Evolutionary conservation across 345 rosid genomes (phyloP).

Genomic region (Syzygium aqueum): DNA sequence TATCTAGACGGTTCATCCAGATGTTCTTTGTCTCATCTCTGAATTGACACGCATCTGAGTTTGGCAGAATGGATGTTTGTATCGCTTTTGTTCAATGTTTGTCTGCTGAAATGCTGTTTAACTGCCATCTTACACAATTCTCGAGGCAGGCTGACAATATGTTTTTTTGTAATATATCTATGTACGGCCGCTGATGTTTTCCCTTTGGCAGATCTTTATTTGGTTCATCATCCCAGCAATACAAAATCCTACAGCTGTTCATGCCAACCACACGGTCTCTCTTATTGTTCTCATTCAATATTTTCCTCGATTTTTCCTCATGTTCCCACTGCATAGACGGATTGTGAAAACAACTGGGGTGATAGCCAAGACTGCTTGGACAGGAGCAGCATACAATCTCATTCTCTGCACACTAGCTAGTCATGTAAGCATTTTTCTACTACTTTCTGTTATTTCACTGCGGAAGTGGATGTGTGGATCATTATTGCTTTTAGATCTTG

Average conservation of each 20-base stretch:
- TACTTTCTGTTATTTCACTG: neutral
- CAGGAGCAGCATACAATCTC: slow-evolving; percentile 83
- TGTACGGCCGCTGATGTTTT: neutral
- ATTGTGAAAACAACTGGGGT: slow-evolving; percentile 81
- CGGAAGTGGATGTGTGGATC: neutral
- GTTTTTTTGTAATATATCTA: neutral
- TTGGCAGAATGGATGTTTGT: neutral
- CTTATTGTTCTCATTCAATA: slow-evolving; percentile 73
- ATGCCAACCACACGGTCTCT: slow-evolving; percentile 61
- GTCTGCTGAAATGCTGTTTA: neutral
- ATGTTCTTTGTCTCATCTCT: neutral
- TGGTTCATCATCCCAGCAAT: slow-evolving; percentile 69
- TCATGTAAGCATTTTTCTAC: slow-evolving; percentile 40
- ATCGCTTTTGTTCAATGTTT: neutral
- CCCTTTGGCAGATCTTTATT: slow-evolving; percentile 48
- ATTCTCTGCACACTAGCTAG: slow-evolving; percentile 60
- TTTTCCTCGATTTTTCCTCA: slow-evolving; percentile 60
- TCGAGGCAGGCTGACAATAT: neutral
- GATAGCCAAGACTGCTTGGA: slow-evolving; percentile 82
- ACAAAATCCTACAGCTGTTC: slow-evolving; percentile 26
- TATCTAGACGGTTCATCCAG: neutral
- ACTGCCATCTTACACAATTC: neutral
- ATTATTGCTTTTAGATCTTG: neutral
- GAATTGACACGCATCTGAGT: neutral
- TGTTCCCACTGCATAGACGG: slow-evolving; percentile 61